Evolutionary conservation across 306 rosid genomes (phyloP), one percentile per base, ranked within the genome.

Genomic region (Vigna nakashimae): DNA sequence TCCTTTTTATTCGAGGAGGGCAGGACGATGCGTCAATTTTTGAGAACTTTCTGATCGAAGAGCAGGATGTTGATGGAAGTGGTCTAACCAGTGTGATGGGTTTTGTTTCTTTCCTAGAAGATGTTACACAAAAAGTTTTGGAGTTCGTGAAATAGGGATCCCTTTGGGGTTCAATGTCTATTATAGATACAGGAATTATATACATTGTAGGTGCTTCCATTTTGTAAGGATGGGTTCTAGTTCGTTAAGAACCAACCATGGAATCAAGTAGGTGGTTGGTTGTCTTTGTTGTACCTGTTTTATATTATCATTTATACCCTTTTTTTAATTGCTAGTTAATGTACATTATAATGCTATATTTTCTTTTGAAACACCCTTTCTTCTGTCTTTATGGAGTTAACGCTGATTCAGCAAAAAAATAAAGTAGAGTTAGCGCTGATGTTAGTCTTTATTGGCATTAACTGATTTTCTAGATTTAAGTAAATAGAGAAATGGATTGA

Each of bases 1-100:
- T 95, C 79, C 57, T 89, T 60, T 90, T 95, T 82, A 89, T 95
- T 74, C 86, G 80, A 60, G 98, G 97, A 72, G 97, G 98, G 70
- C 95, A 84, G 56, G 98, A 92, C 7, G 97, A 95, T 80, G 97
- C 97, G 49, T 85, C 98, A 6, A 45, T 85, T 77, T 95, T 95
- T 18, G 97, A 95, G 79, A 92, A 87, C 88, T 92, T 86, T 83
- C 93, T 95, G 76, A 95, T 95, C 6, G 98, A 95, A 87, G 98
- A 95, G 82, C 98, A 92, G 75, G 95, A 92, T 18, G 98, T 95
- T 14, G 88, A 95, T 51, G 97, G 98, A 81, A 95, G 95, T 63
- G 93, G 98, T 56, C 86, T 89, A 22, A 87, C 97, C 0, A 95
- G 95, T 50, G 89, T 92, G 52, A 86, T 86, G 92, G 98, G 98